These are phyloP conservation scores for Sphagnum tenellum DNA, from an alignment of 225 moss, liverwort and hornwort genomes.

Conservation along the genomic window DNA sequence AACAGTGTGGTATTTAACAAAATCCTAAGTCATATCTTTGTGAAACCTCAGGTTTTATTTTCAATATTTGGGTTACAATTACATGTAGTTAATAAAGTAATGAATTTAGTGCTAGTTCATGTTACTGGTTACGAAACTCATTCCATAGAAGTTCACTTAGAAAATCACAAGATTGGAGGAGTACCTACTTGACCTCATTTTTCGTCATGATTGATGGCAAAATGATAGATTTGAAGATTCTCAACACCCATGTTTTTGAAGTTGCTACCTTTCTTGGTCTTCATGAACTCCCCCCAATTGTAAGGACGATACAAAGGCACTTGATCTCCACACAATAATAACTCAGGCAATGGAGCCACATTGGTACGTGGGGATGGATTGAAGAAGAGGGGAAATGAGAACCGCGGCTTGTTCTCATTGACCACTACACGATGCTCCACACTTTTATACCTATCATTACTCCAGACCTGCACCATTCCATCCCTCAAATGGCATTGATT, in stretches of 20 bases:
- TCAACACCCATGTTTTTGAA: constrained; percentile 16
- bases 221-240: constrained; percentile 43
- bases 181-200: too few species aligned
- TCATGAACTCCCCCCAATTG: constrained; percentile 35
- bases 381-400: constrained; percentile 55
- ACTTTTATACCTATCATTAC: constrained; percentile 51
- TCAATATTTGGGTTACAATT: too few species aligned
- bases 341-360: constrained; percentile 33
- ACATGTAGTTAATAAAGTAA: too few species aligned
- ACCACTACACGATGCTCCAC: constrained; percentile 62
- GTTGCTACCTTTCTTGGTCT: constrained; percentile 18
- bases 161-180: too few species aligned
- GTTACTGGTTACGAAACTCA: too few species aligned
- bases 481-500: too few species aligned
- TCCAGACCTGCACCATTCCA: constrained; percentile 50
- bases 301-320: constrained; percentile 32
- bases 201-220: constrained; percentile 29
- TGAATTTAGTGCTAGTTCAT: too few species aligned
- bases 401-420: constrained; percentile 39
- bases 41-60: too few species aligned
- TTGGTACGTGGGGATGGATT: constrained; percentile 29
- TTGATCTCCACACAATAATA: constrained; percentile 32
- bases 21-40: too few species aligned
- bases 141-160: too few species aligned
- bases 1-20: too few species aligned